These are phyloP conservation scores for Leccinum imitatum DNA, from an alignment of 768 basidiomycete genomes.

Conservation along the genomic window DNA sequence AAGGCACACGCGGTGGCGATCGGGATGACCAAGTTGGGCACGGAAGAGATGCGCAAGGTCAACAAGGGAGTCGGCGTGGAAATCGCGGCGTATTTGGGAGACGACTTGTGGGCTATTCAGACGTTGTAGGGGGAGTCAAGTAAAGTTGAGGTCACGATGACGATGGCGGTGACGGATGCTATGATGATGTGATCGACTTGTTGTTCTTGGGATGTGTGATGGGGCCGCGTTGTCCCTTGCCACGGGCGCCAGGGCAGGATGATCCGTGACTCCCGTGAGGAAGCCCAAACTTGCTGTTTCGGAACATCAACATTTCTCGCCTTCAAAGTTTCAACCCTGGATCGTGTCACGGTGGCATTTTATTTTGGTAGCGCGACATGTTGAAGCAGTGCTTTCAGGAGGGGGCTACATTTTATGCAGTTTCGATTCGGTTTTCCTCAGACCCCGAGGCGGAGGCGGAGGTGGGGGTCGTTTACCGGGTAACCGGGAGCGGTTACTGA, in stretches of 20 bases:
- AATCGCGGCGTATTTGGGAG: constrained; percentile 80
- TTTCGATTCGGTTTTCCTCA: neutral
- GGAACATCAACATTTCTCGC: constrained; percentile 18
- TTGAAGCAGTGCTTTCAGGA: neutral
- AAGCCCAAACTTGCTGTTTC: neutral
- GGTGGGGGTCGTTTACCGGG: neutral
- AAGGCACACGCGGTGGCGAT: constrained; percentile 90
- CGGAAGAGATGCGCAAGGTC: constrained; percentile 85
- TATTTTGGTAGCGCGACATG: neutral
- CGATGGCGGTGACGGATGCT: neutral
- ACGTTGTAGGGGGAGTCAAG: constrained; percentile 41
- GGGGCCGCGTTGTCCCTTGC: neutral
- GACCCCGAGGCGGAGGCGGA: neutral
- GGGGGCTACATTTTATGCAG: neutral
- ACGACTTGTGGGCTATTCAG: constrained; percentile 79
- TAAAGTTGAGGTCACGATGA: neutral
- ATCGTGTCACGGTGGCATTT: neutral
- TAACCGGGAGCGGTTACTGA: neutral
- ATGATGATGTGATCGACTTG: neutral
- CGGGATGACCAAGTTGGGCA: constrained; percentile 76
- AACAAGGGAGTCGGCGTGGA: constrained; percentile 94
- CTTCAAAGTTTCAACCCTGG: neutral
- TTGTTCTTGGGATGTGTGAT: neutral
- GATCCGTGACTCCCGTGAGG: neutral
- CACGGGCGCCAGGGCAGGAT: neutral